phyloP scores from a whole-genome alignment of 768 basidiomycete genomes.

The Termitomyces sp. region DNA sequence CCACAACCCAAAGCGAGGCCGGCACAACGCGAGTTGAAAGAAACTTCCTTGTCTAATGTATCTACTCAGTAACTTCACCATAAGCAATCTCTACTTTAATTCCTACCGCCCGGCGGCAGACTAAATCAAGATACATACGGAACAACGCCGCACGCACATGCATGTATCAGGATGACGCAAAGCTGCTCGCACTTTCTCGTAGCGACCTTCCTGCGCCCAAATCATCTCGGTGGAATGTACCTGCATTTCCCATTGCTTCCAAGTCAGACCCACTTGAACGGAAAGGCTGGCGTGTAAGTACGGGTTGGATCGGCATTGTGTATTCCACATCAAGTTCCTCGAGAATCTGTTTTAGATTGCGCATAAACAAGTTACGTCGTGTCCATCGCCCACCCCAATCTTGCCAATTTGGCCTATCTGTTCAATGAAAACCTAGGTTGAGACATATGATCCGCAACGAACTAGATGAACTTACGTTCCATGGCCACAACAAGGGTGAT shows the following conservation, averaged over 20 bases:
- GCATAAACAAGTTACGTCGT: constrained; percentile 74
- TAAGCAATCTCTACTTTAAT: not conserved
- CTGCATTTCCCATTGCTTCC: constrained; percentile 22
- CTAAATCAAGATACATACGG: not conserved
- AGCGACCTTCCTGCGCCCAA: constrained; percentile 5
- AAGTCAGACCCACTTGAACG: not conserved
- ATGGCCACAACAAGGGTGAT: constrained; percentile 62
- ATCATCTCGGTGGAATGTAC: constrained; percentile 18
- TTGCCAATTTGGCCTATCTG: constrained; percentile 77
- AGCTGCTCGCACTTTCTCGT: constrained; percentile 6
- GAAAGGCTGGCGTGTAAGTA: constrained; percentile 41
- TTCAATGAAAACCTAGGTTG: not conserved
- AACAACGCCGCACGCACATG: not conserved
- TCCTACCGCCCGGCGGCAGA: not conserved
- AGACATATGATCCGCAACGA: not conserved
- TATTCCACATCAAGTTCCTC: constrained; percentile 75
- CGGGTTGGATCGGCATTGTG: constrained; percentile 67
- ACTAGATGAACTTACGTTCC: constrained; percentile 50
- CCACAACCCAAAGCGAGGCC: constrained; percentile 49
- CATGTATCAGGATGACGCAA: not conserved
- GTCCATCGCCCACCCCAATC: constrained; percentile 82
- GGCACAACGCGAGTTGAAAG: constrained; percentile 62
- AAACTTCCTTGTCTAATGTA: constrained; percentile 64
- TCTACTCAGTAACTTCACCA: not conserved
- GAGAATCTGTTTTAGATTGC: constrained; percentile 59